Base-by-base conservation (phyloP, 768 basidiomycete species). In the Trametes cinnabarina region DNA sequence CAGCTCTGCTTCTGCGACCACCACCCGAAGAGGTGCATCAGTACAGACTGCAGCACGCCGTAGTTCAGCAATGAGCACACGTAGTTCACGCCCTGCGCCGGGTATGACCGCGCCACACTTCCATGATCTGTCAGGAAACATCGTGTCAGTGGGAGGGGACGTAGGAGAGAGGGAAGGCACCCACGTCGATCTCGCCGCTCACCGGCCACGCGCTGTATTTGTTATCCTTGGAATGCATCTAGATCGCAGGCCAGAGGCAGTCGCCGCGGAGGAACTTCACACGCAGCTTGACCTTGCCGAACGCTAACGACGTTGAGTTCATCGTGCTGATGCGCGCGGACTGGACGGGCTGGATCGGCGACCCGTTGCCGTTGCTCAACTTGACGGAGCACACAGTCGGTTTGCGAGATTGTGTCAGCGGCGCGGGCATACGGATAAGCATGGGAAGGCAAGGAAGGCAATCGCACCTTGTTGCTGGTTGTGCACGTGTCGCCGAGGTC, bases 41-140 rank as follows among this genome's bases (percentile, higher is more conserved):
- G 64, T 1, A 82, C 66, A 0, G 71, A 60, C 41, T 72, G 65
- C 10, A 82, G 66, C 35, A 82, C 81, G 2, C 90, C 92, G 73
- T 87, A 94, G 69, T 85, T 85, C 20, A 94, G 72, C 30, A 82
- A 77, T 4, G 84, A 79, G 55, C 85, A 74, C 20, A 79, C 76
- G 60, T 73, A 80, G 69, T 80, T 78, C 55, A 72, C 67, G 50
- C 80, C 80, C 63, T 78, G 74, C 0, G 67, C 73, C 10, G 71
- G 57, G 65, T 81, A 77, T 12, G 71, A 69, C 19, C 73, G 73
- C 19, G 66, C 65, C 76, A 80, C 60, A 73, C 84, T 75, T 73
- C 83, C 80, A 76, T 76, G 58, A 83, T 76, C 79, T 83, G 65
- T 10, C 17, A n/a, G n/a, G n/a, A n/a, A n/a, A n/a, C n/a, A n/a